phyloP scores from a whole-genome alignment of 306 rosid species.

The Hippophae rhamnoides region DNA sequence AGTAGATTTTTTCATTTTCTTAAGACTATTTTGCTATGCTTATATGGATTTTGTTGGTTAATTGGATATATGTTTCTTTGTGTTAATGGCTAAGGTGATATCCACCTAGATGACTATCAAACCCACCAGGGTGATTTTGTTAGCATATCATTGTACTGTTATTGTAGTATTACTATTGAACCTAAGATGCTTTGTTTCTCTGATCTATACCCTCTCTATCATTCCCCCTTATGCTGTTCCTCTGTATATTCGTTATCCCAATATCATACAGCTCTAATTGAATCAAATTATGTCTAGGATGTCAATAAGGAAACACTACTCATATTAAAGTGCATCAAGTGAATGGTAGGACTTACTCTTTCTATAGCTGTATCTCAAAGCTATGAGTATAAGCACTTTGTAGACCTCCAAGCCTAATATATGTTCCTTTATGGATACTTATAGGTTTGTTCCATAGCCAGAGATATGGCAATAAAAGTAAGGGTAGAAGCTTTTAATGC shows the following conservation, averaged over 20 bases:
- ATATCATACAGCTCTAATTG: conserved; percentile 3
- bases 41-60: too few species aligned
- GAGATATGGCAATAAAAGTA: conserved; percentile 85
- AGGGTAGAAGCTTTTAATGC: conserved; percentile 61
- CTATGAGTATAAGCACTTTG: conserved; percentile 7
- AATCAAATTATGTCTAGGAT: conserved; percentile 23
- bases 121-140: too few species aligned
- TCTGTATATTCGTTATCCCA: not conserved
- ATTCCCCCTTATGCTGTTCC: not conserved
- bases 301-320: conserved; percentile 16
- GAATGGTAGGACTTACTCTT: conserved; percentile 24
- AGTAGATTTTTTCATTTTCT: not conserved
- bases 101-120: not conserved
- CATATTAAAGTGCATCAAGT: conserved; percentile 14
- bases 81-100: not conserved
- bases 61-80: not conserved
- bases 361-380: conserved; percentile 15
- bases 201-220: not conserved
- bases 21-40: too few species aligned
- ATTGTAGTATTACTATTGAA: too few species aligned
- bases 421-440: conserved; percentile 21
- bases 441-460: conserved; percentile 74
- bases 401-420: conserved; percentile 13
- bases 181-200: too few species aligned
- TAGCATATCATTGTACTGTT: too few species aligned